Evolutionary conservation across 2,329 filamentous ascomycete species (phyloP), one percentile per base, ranked within the genome.

Genomic region (Beauveria sp.): DNA sequence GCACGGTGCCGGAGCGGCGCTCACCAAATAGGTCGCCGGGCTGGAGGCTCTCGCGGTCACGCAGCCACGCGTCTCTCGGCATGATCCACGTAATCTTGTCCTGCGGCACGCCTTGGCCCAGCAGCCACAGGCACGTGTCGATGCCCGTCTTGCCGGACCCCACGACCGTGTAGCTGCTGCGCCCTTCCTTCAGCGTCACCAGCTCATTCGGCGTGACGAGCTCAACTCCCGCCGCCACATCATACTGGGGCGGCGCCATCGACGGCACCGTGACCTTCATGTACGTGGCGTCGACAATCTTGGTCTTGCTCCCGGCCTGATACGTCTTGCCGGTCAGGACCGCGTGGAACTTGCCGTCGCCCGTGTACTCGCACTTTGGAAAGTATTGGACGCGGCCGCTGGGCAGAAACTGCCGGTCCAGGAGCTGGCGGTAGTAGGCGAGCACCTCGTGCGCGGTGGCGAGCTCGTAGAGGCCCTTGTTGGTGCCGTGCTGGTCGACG

Each of bases 121-220:
- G 49, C 10, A 61, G 58, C 58, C 58, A 61, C 30, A 61, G 24
- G n/a, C 58, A 61, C 2, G 58, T 40, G 43, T 61, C 58, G 20
- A 61, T 47, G 12, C 47, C 58, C 50, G 58, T 61, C 50, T 61
- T 61, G 40, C 58, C 58, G 5, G 58, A 40, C 8, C 58, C 58
- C 5, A 61, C 26, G 22, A 61, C 51, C 3, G 58, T 61, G 51
- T 49, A 61, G 28, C 45, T 43, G 7, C 26, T 34, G 14, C 45
- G 26, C 2, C 38, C 38, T 18, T 43, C 1, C n/a, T 45, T 54
- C 3, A 55, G 26, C 16, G 22, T 42, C 12, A 30, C 50, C 5
- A 61, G 58, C 26, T 46, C 30, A 20, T 61, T 61, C 9, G 58
- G 58, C 42, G 58, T 43, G n/a, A 61, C 53, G 42, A 52, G 40